Evolutionary conservation across 768 basidiomycete species (phyloP), one percentile per base, ranked within the genome.

Genomic region (Lactarius indigo): DNA sequence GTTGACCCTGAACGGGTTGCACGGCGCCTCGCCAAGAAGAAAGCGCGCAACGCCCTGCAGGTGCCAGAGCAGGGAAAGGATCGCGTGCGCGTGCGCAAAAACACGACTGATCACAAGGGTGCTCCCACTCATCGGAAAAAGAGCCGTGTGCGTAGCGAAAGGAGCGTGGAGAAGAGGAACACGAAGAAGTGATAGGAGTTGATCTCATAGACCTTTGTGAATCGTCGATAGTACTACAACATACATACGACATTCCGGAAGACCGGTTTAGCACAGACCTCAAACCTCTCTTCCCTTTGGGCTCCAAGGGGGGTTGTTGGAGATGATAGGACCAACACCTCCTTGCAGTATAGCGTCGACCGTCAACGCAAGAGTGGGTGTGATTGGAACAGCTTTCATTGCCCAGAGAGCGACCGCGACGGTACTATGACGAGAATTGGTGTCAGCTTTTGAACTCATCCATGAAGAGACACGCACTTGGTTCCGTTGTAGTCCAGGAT

Each of bases 11-110:
- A 92, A 66, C 88, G 96, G 31, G 81, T 94, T 50, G 90, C 89
- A 50, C 80, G 96, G 57, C 82, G 96, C 64, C 74, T 95, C 76
- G 94, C 92, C 50, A 97, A 98, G 85, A 97, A 97, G 79, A 90
- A 90, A 77, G 84, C 87, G 39, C 81, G 88, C 70, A 83, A 81
- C 71, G 75, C 80, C 44, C 80, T 90, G 74, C 77, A 73, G 30
- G 75, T 79, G 5, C 76, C 78, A 64, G 57, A 74, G 31, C 74
- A 75, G 64, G 77, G 72, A 30, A 84, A 81, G 73, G 80, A 82
- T 20, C 76, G 83, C 59, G 80, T 81, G 66, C 78, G 85, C 50
- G 80, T 80, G 26, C 77, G 84, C 71, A 87, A 84, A 74, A 68
- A 74, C 23, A 62, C 71, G 31, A 64, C 63, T 74, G 79, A 77